phyloP scores from a whole-genome alignment of 371 early-diverging fungal species.

The Mucor lusitanicus region DNA sequence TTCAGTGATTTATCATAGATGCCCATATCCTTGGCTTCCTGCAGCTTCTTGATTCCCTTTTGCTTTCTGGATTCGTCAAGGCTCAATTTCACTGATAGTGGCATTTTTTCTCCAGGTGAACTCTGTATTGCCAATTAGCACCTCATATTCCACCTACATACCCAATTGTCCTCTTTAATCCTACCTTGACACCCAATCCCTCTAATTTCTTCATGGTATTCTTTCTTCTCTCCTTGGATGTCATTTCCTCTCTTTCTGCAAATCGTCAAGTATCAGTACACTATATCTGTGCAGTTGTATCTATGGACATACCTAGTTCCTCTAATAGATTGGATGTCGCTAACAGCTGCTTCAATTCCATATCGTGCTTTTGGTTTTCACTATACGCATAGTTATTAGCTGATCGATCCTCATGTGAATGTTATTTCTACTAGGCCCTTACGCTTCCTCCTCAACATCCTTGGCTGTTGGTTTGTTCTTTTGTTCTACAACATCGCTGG shows the following conservation, averaged over 20 bases:
- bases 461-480: slow-evolving; percentile 22
- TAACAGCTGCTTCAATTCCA: slow-evolving; percentile 41
- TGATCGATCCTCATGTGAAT: background rate
- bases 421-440: slow-evolving; percentile 1
- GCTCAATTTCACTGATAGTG: slow-evolving; percentile 32
- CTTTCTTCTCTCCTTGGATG: slow-evolving; percentile 44
- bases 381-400: slow-evolving; percentile 12
- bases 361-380: slow-evolving; percentile 41
- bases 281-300: background rate
- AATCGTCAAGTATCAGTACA: background rate
- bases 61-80: slow-evolving; percentile 32
- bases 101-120: slow-evolving; percentile 22
- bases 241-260: slow-evolving; percentile 47
- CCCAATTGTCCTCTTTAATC: background rate
- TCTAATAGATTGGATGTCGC: slow-evolving; percentile 45
- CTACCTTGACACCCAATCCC: slow-evolving; percentile 42
- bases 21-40: slow-evolving; percentile 50
- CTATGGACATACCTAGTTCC: slow-evolving; percentile 33
- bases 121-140: background rate
- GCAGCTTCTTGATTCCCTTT: slow-evolving; percentile 21
- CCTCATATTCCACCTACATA: background rate
- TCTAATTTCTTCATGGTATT: slow-evolving; percentile 46
- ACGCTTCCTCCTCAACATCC: slow-evolving; percentile 41
- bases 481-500: background rate
- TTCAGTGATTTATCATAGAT: slow-evolving; percentile 46